Evolutionary conservation across 345 rosid genomes (phyloP), one percentile per base, ranked within the genome.

Genomic region (Arabis hirsuta): DNA sequence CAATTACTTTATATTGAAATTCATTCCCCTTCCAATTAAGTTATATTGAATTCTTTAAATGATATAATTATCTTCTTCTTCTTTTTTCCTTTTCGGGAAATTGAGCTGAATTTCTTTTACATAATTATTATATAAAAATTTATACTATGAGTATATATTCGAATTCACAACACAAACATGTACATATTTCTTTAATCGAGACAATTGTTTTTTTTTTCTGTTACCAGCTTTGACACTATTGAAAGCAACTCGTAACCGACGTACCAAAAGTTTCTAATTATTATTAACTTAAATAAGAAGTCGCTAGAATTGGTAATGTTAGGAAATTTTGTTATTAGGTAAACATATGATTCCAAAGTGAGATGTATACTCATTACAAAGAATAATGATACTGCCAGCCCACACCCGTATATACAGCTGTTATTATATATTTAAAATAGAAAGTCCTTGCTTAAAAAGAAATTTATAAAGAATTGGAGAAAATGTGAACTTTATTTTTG

Each of bases 351-450:
- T 39, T 62, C 16, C 65, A 62, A 76, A 69, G 66, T 62, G 45
- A 47, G 12, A 55, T 62, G 11, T 44, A 54, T 26, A 53, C 57
- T 65, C 54, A 59, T 52, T 39, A n/a, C 73, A 67, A 62, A 62
- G 51, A 54, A 69, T 55, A 32, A 62, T 69, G 71, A 69, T 1
- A 9, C 41, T 55, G 75, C 79, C 79, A 76, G 65, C 66, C 52
- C 74, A 56, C 27, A 62, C 65, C 71, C 66, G 66, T 75, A 76
- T 54, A 69, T 47, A 62, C 71, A 76, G 75, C 71, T 76, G 79
- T 34, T 1, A 34, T 34, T 34, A 34, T 34, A 34, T 34, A 7
- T 34, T 6, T 7, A 6, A 22, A 2, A 6, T 34, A 34, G 38
- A 34, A 34, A 34, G 8, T 34, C 9, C 8, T 34, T 34, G 1